These are phyloP conservation scores for Malus hybrid DNA, from an alignment of 331 rosid genomes.

Conservation along the genomic window DNA sequence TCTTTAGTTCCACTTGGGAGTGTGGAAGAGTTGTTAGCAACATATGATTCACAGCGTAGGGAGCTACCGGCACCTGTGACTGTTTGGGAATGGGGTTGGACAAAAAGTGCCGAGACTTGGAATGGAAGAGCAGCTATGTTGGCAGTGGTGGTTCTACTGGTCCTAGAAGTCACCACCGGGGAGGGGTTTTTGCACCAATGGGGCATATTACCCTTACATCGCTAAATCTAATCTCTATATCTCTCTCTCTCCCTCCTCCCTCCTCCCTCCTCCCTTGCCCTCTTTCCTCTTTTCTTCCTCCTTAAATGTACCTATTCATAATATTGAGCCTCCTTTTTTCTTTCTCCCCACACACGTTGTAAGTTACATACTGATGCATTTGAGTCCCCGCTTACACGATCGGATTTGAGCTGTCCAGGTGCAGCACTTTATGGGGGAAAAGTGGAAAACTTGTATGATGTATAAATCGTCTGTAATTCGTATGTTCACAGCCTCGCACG, in stretches of 20 bases:
- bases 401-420: neutral
- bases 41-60: slow-evolving; percentile 90
- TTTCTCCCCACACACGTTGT: neutral
- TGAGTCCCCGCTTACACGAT: neutral
- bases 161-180: slow-evolving; percentile 92
- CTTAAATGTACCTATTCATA: neutral
- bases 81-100: slow-evolving; percentile 99
- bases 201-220: slow-evolving; percentile 75
- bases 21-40: slow-evolving; percentile 87
- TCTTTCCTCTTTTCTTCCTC: neutral
- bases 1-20: slow-evolving; percentile 95
- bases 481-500: neutral
- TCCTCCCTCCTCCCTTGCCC: neutral
- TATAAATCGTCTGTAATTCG: neutral
- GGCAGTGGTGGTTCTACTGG: slow-evolving; percentile 86
- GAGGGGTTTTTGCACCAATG: slow-evolving; percentile 97
- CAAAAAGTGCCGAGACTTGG: slow-evolving; percentile 97
- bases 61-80: slow-evolving; percentile 89
- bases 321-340: neutral
- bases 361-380: neutral
- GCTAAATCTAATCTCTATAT: slow-evolving; percentile 20
- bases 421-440: neutral
- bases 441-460: slow-evolving; percentile 4
- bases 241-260: neutral
- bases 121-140: slow-evolving; percentile 98